Base-by-base conservation (phyloP, 176 grass and related monocot species). In the Avena sativa region DNA sequence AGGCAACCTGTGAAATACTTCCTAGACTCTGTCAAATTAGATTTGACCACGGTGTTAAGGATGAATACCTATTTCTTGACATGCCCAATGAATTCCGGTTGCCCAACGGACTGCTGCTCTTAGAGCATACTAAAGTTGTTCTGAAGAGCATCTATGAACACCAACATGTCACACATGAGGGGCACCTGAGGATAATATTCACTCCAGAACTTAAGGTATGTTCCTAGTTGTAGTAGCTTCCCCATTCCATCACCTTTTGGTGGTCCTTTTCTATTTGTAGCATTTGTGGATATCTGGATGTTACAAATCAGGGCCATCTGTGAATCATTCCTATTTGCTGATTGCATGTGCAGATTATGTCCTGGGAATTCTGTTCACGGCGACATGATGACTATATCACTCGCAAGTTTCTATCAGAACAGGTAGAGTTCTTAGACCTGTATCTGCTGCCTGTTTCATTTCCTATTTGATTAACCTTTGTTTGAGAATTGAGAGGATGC, bases 1-100 rank as follows among this genome's bases (percentile, higher is more conserved):
- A 99, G 87, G 92, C 94, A 59, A 89, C 94, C 40, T 92, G 76
- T 85, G 97, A 99, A 91, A 92, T 96, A 83, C 92, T 99, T 88
- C 97, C 97, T 28, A 92, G 97, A 80, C 91, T 99, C 20, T 94
- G 82, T 81, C 97, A 99, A 94, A 99, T 99, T 81, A 97, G 93
- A 87, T 99, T 99, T 89, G 97, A 99, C 70, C 89, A 88, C 59
- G 97, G 97, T 59, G 94, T 99, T 63, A 89, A 92, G 46, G 94
- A 99, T 78, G 97, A 99, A 86, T 83, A 93, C 55, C 51, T 97
- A 21, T 97, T 93, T 87, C 94, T 94, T 60, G 92, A 97, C 87
- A 91, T 91, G 78, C 91, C 97, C 28, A 93, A 93, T 46, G 97
- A 99, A 79, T 94, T 78, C 70, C 92, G 91, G 70, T 86, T 99